Evolutionary conservation across 148 eudicot genomes (phyloP).

Genomic region (Rhododendron vialii): DNA sequence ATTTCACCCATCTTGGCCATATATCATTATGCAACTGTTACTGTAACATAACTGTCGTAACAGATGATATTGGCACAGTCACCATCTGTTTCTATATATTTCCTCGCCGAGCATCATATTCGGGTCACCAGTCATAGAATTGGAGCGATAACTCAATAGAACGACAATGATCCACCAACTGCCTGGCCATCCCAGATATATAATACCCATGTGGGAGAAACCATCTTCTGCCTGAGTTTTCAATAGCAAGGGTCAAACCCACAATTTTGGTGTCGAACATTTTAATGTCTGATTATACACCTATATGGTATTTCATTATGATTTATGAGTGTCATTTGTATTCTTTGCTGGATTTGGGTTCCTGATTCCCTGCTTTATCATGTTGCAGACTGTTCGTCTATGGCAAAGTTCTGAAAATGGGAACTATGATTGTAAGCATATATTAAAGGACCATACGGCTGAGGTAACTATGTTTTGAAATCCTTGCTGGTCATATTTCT

Average conservation of each 20-base stretch:
- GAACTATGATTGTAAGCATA: slow-evolving; percentile 62
- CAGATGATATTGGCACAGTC: neutral
- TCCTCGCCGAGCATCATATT: neutral
- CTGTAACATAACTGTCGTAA: neutral
- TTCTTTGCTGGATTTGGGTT: slow-evolving; percentile 3
- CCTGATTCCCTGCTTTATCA: slow-evolving; percentile 13
- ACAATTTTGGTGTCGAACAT: neutral
- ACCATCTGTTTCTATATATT: neutral
- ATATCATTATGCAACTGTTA: neutral
- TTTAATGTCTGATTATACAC: neutral
- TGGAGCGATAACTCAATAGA: neutral
- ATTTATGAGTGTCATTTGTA: neutral
- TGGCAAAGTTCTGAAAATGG: slow-evolving; percentile 82
- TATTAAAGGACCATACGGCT: slow-evolving; percentile 79
- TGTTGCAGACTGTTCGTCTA: slow-evolving; percentile 75
- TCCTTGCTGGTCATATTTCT: slow-evolving; percentile 1
- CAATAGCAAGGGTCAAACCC: neutral
- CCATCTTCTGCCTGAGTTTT: neutral
- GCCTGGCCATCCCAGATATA: neutral
- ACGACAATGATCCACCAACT: neutral
- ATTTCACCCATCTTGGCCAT: neutral
- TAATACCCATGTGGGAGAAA: neutral
- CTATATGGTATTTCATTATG: neutral
- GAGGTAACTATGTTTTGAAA: slow-evolving; percentile 47
- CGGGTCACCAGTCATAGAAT: neutral